Evolutionary conservation across 225 moss, liverwort and hornwort species (phyloP), one percentile per base, ranked within the genome.

Genomic region (Pleurozium schreberi): DNA sequence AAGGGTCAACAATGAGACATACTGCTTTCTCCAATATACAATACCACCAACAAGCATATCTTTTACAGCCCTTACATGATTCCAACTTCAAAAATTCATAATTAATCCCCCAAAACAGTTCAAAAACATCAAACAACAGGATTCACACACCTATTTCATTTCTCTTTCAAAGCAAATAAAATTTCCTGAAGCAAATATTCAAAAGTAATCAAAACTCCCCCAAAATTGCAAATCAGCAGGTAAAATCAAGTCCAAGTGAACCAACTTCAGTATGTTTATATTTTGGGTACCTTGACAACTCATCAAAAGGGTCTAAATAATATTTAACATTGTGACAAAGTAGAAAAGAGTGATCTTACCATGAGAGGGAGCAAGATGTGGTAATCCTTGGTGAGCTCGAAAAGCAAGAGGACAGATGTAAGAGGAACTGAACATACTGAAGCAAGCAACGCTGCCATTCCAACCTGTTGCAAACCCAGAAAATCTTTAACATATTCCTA

Each of bases 371-470:
- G 99, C 86, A 99, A 91, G 89, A 99, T 99, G 89, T 94, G 99
- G 87, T 99, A 99, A 88, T 99, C 99, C 82, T 99, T 99, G 18
- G 99, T 99, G 84, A 99, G 95, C 93, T 99, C 99, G 93, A 99
- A 99, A 63, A 99, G 96, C 84, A 99, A 91, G 58, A 99, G 95
- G 47, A 99, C 97, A 61, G 99, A 99, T 63, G 99, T 99, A 79
- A 99, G 93, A 84, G 99, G 99, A 88, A 99, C 99, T 68, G 99
- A 99, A 91, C 99, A 99, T 33, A 96, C 99, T 84, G 96, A 96
- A 92, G 99, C 99, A 63, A 99, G 94, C 90, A 99, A 89, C 47
- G 99, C 99, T 84, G 99, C 99, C 99, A 99, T 99, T 43, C 99
- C 99, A 62, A 99, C 98, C 98, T 99, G 96, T 91, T 91, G 70